These are phyloP conservation scores for Myxozyma vanderwaltii DNA, from an alignment of 805 yeast genomes.

Conservation along the genomic window DNA sequence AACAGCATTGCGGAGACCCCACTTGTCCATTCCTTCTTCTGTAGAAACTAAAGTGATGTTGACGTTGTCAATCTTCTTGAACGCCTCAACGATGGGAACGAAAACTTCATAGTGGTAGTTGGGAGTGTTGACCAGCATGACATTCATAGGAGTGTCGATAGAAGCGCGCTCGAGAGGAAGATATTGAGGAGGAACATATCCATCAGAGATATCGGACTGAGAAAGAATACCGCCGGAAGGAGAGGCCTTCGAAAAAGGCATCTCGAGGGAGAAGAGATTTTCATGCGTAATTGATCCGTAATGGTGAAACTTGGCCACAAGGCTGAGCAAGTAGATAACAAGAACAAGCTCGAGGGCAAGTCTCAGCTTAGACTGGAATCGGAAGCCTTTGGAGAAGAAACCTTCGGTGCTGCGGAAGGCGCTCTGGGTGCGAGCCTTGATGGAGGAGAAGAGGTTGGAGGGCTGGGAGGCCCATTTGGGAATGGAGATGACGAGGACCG, in stretches of 20 bases:
- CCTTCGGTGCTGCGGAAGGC: neutral
- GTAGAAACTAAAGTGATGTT: slow-evolving; percentile 27
- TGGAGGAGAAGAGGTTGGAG: neutral
- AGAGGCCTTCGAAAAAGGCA: slow-evolving; percentile 4
- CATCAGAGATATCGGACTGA: slow-evolving; percentile 5
- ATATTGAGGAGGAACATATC: slow-evolving; percentile 20
- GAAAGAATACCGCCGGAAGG: neutral
- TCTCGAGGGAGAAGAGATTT: slow-evolving; percentile 11
- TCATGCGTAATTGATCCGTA: slow-evolving; percentile 16
- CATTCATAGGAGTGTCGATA: slow-evolving; percentile 11
- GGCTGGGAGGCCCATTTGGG: neutral
- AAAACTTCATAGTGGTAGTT: slow-evolving; percentile 32
- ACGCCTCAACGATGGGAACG: slow-evolving; percentile 29
- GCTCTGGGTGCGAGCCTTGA: neutral
- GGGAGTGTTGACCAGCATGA: slow-evolving; percentile 29
- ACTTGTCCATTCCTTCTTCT: slow-evolving; percentile 25
- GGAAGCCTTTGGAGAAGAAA: neutral
- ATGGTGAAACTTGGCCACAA: slow-evolving; percentile 13
- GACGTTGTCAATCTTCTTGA: slow-evolving; percentile 17
- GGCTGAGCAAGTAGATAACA: slow-evolving; percentile 17
- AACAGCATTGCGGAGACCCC: slow-evolving; percentile 29
- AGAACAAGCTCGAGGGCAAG: slow-evolving; percentile 8
- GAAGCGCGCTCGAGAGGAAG: slow-evolving; percentile 22
- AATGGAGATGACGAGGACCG: slow-evolving; percentile 3
- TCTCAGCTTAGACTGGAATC: neutral